Percentiles rank a stretch among this genome's conserved stretches.
phyloP scores from a whole-genome alignment of 345 rosid species.

The Citrus reticulata region DNA sequence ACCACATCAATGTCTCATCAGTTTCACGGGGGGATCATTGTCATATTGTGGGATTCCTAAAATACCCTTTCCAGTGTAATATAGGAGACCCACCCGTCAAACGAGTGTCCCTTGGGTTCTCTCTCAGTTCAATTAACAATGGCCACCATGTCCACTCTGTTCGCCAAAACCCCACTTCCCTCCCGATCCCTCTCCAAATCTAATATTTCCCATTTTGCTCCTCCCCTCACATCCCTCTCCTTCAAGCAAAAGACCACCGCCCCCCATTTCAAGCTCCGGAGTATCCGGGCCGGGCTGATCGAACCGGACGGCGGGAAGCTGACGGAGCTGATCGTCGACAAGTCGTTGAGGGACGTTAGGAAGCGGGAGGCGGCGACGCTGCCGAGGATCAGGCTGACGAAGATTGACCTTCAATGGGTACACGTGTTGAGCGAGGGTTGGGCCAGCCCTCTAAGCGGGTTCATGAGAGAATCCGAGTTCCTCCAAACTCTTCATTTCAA shows the following conservation, averaged over 20 bases:
- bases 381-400: constrained; percentile 62
- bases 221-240: constrained; percentile 28
- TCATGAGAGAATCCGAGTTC: constrained; percentile 99
- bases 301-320: constrained; percentile 91
- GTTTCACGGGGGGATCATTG: not conserved
- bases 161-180: constrained; percentile 32
- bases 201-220: constrained; percentile 31
- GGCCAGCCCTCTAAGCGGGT: constrained; percentile 95
- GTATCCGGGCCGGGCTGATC: constrained; percentile 52
- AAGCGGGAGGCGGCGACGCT: constrained; percentile 55
- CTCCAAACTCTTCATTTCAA: constrained; percentile 99
- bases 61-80: constrained; percentile 12
- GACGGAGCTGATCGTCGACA: constrained; percentile 60
- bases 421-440: constrained; percentile 99
- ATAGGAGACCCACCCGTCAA: not conserved
- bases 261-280: constrained; percentile 11
- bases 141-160: constrained; percentile 62
- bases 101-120: not conserved
- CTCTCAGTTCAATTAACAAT: constrained; percentile 28
- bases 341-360: constrained; percentile 49
- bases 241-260: constrained; percentile 13
- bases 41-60: not conserved
- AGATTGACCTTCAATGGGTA: constrained; percentile 84
- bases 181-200: constrained; percentile 44
- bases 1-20: not conserved